Percentiles rank a stretch among this genome's conserved stretches.
Evolutionary conservation across 257 asterid genomes (phyloP).

Genomic region (Rubia yunnanensis): DNA sequence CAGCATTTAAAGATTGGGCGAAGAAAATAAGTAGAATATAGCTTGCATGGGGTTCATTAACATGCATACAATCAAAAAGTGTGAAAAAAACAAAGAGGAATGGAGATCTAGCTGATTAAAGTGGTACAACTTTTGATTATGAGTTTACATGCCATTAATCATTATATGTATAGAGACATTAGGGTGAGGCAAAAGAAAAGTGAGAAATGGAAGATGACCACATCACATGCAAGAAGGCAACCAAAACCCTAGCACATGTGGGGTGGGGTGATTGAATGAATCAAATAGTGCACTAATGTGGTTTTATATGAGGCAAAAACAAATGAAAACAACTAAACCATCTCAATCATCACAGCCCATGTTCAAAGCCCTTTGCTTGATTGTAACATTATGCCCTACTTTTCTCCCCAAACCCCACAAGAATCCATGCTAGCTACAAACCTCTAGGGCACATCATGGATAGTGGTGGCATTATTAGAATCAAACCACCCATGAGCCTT

Average conservation of each 20-base stretch:
- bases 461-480: conserved; percentile 11
- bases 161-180: neutral
- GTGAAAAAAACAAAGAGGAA: neutral
- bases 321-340: conserved; percentile 18
- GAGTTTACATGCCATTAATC: neutral
- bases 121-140: neutral
- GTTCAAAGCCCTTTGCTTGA: conserved; percentile 15
- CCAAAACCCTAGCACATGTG: conserved; percentile 22
- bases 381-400: conserved; percentile 17
- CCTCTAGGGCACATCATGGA: conserved; percentile 17
- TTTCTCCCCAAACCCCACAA: conserved; percentile 1
- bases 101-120: neutral
- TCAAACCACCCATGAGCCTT: too few species aligned
- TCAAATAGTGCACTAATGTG: neutral
- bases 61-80: conserved; percentile 3
- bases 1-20: too few species aligned
- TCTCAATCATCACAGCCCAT: conserved; percentile 35
- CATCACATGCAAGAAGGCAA: conserved; percentile 39
- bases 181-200: conserved; percentile 7
- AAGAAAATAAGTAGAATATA: too few species aligned
- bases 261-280: conserved; percentile 19
- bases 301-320: conserved; percentile 12
- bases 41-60: neutral
- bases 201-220: conserved; percentile 11
- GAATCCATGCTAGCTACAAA: conserved; percentile 6